Evolutionary conservation across 306 rosid genomes (phyloP).

Genomic region (Quercus glauca): DNA sequence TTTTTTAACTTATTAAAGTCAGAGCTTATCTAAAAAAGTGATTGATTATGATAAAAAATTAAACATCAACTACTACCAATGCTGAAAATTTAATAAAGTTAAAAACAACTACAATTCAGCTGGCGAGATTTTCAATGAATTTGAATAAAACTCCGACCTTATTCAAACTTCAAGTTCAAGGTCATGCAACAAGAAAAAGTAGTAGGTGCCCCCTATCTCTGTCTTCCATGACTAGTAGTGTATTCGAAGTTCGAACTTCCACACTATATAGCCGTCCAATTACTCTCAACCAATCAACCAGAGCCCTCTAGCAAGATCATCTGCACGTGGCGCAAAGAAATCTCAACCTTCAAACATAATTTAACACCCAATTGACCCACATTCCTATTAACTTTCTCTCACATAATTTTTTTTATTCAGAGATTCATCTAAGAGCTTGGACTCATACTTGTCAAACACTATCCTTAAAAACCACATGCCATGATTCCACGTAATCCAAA

Average conservation of each 20-base stretch:
- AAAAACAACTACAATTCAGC: too few relatives aligned
- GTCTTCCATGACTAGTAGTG: constrained; percentile 11
- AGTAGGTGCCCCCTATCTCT: constrained; percentile 20
- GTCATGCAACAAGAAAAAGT: background rate
- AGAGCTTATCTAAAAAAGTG: too few relatives aligned
- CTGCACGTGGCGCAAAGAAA: constrained; percentile 28
- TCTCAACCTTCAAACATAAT: constrained; percentile 11
- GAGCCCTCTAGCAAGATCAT: constrained; percentile 3
- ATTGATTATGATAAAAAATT: too few relatives aligned
- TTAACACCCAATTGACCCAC: constrained; percentile 23
- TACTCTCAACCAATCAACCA: background rate
- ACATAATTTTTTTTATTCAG: background rate
- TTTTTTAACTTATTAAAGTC: too few relatives aligned
- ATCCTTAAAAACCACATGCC: background rate
- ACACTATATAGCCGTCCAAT: constrained; percentile 1
- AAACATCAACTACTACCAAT: too few relatives aligned
- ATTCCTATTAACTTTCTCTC: too few relatives aligned
- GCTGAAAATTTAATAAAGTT: too few relatives aligned
- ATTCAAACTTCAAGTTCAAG: too few relatives aligned
- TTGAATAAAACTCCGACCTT: too few relatives aligned
- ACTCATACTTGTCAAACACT: background rate
- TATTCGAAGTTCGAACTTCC: background rate
- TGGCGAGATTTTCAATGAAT: too few relatives aligned
- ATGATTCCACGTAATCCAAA: background rate
- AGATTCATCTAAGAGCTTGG: background rate